These are phyloP conservation scores for Leccinellum luteum DNA, from an alignment of 768 basidiomycete genomes.

Conservation along the genomic window DNA sequence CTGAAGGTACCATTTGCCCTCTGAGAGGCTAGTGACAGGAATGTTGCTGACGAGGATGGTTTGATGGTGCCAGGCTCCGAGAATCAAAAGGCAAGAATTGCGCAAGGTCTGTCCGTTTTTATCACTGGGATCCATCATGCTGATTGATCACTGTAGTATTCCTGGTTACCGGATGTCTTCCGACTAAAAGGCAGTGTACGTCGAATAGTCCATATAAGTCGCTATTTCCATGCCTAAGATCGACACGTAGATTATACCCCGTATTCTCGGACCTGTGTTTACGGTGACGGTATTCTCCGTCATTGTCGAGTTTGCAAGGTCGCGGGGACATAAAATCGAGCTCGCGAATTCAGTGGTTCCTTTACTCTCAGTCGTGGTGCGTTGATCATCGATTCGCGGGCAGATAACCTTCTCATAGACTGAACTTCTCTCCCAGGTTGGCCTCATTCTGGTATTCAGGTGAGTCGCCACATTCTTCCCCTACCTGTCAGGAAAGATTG, in stretches of 20 bases:
- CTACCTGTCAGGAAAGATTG: background rate
- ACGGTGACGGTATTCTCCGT: constrained; percentile 78
- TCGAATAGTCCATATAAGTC: constrained; percentile 8
- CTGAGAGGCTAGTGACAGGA: background rate
- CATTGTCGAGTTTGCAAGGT: constrained; percentile 56
- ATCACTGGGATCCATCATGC: background rate
- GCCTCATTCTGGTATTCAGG: constrained; percentile 87
- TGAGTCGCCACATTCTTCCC: constrained; percentile 27
- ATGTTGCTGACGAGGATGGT: background rate
- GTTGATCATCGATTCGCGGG: constrained; percentile 24
- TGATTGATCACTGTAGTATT: constrained; percentile 49
- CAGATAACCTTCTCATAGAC: background rate
- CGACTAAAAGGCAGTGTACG: constrained; percentile 80
- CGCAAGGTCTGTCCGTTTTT: constrained; percentile 42
- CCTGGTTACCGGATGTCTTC: constrained; percentile 88
- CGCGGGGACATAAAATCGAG: constrained; percentile 55
- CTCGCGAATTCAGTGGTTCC: constrained; percentile 86
- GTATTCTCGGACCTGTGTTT: constrained; percentile 77
- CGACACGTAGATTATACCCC: constrained; percentile 54
- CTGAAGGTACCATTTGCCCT: constrained; percentile 23
- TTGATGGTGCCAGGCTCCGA: constrained; percentile 33
- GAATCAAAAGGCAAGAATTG: constrained; percentile 49
- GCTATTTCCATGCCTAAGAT: constrained; percentile 6
- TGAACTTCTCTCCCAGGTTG: constrained; percentile 51
- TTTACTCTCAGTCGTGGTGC: constrained; percentile 83